Evolutionary conservation across 768 basidiomycete species (phyloP), one percentile per base, ranked within the genome.

Genomic region (Glaciozyma antarctica): DNA sequence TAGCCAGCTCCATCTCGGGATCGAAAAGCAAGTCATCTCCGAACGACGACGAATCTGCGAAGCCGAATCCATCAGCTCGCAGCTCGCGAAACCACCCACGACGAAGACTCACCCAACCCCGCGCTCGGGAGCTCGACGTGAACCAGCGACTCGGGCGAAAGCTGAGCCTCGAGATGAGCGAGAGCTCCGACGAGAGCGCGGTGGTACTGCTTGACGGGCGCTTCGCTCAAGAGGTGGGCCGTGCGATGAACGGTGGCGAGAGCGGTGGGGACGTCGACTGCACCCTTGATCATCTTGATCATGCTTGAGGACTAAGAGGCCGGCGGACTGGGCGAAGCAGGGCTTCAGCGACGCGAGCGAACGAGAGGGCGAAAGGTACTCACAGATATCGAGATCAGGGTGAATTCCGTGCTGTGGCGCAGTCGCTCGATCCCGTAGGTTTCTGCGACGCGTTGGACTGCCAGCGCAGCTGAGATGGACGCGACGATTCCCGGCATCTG

Each of bases 231-330:
- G 30, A 69, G 63, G 16, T 51, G 24, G 8, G 59, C 60, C 24
- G 58, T 62, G 1, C 68, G 58, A 6, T 63, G 60, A 19, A 65
- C 68, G 17, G 57, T 62, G 51, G 66, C 59, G 6, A 65, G 62
- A 12, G 60, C 61, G 5, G 24, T 3, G 62, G 63, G 63, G 24
- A n/a, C 24, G 9, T 43, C 41, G 26, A 58, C 41, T 15, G 44
- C 57, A 24, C 22, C 38, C 62, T 69, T 69, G 64, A 66, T 59
- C 68, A 69, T 69, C 38, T 69, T 69, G n/a, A n/a, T n/a, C n/a
- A n/a, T n/a, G n/a, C n/a, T n/a, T n/a, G 55, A 69, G 64, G 7
- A 69, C 59, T 60, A 69, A 69, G 16, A 69, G 64, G 7, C 64
- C 68, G 17, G 64, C 51, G 30, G 64, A 61, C 68, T 69, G 53